Conservation (phyloP, 1,139 yeast genomes). For the Candida sanyaensis region DNA sequence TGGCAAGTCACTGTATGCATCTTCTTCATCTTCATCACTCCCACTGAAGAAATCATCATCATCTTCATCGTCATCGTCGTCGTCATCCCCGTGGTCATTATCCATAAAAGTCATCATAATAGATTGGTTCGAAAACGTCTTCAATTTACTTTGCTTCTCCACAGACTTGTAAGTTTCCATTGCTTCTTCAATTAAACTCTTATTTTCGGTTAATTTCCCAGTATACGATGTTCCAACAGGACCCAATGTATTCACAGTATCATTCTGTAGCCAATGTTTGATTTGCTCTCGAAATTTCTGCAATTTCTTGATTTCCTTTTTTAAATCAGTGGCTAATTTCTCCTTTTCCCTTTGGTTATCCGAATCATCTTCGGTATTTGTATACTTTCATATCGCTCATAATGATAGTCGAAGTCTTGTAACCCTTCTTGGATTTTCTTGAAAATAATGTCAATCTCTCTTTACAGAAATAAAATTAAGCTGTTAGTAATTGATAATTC, state of each 20-base stretch:
- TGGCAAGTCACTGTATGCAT: slow-evolving; percentile 25
- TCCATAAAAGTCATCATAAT: slow-evolving; percentile 48
- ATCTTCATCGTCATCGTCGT: slow-evolving; percentile 15
- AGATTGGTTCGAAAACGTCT: slow-evolving; percentile 49
- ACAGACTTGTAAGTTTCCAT: slow-evolving; percentile 53
- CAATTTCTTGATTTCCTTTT: slow-evolving; percentile 92
- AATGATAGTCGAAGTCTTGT: slow-evolving; percentile 63
- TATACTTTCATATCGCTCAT: slow-evolving; percentile 45
- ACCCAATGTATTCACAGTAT: slow-evolving; percentile 44
- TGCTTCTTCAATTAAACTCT: slow-evolving; percentile 47
- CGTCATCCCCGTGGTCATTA: slow-evolving; percentile 20
- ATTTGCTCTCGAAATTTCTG: slow-evolving; percentile 96
- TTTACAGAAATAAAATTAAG: slow-evolving; percentile 9
- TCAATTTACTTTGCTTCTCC: slow-evolving; percentile 47
- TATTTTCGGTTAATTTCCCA: slow-evolving; percentile 41
- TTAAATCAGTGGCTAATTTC: slow-evolving; percentile 87
- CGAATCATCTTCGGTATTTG: slow-evolving; percentile 51
- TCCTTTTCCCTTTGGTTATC: slow-evolving; percentile 93
- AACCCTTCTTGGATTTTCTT: slow-evolving; percentile 96
- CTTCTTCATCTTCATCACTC: slow-evolving; percentile 15
- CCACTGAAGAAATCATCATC: slow-evolving; percentile 13
- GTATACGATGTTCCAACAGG: slow-evolving; percentile 24
- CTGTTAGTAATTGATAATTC: no score
- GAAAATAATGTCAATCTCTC: slow-evolving; percentile 92
- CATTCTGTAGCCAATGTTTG: slow-evolving; percentile 77